Percentiles rank a stretch among this genome's conserved stretches.
These are phyloP conservation scores for Alternaria angustiovoidea DNA, from an alignment of 2,329 filamentous ascomycete species.

Conservation along the genomic window DNA sequence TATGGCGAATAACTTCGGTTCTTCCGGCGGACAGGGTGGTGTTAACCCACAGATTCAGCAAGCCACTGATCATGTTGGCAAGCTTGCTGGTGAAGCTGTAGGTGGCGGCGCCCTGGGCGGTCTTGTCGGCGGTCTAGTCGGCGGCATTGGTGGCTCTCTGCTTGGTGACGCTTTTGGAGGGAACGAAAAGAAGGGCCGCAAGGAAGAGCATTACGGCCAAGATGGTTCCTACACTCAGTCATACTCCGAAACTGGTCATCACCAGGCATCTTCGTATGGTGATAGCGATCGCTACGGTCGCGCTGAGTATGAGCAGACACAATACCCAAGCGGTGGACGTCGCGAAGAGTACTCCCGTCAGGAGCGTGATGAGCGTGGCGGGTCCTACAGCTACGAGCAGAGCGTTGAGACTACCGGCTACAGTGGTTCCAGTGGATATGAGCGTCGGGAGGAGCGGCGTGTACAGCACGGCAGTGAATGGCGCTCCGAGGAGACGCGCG, in stretches of 20 bases:
- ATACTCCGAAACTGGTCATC: slow-evolving; percentile 68
- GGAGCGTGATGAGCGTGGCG: slow-evolving; percentile 60
- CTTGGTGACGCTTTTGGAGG: slow-evolving; percentile 67
- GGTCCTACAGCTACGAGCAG: slow-evolving; percentile 66
- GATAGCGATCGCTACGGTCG: slow-evolving; percentile 65
- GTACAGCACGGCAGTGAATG: slow-evolving; percentile 57
- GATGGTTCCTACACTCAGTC: slow-evolving; percentile 70
- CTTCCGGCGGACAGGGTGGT: slow-evolving; percentile 54
- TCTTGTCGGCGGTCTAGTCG: slow-evolving; percentile 73
- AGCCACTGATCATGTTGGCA: slow-evolving; percentile 53
- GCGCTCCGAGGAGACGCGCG: slow-evolving; percentile 47
- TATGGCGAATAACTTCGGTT: slow-evolving; percentile 69
- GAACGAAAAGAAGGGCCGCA: slow-evolving; percentile 63
- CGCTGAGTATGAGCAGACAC: slow-evolving; percentile 67
- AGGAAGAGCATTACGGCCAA: slow-evolving; percentile 62
- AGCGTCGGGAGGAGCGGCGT: slow-evolving; percentile 65
- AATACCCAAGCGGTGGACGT: slow-evolving; percentile 65
- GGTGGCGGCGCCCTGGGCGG: slow-evolving; percentile 73
- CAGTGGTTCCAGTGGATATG: slow-evolving; percentile 62
- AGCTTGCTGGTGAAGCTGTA: slow-evolving; percentile 66
- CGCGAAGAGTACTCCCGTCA: slow-evolving; percentile 69
- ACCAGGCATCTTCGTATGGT: slow-evolving; percentile 44
- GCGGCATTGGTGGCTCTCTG: slow-evolving; percentile 65
- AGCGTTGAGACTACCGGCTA: slow-evolving; percentile 62
- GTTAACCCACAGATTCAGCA: slow-evolving; percentile 50